These are phyloP conservation scores for Aspergillus coremiiformis DNA, from an alignment of 495 filamentous ascomycete genomes.

Conservation along the genomic window DNA sequence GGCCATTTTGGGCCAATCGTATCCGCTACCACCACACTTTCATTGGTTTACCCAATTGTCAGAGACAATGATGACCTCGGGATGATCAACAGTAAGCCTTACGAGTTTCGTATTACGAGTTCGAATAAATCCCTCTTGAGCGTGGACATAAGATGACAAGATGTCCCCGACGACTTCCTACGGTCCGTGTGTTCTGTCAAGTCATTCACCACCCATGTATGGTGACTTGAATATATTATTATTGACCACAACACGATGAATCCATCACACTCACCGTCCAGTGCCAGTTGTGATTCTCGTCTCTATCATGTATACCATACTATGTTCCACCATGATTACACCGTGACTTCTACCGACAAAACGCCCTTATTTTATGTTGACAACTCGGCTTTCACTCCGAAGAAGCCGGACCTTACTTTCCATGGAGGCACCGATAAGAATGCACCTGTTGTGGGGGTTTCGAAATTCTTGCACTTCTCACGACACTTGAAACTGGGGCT, in stretches of 20 bases:
- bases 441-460: constrained; percentile 21
- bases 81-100: constrained; percentile 4
- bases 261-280: not conserved
- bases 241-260: not conserved
- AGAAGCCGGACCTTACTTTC: constrained; percentile 30
- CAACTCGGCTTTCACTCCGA: constrained; percentile 20
- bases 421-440: constrained; percentile 22
- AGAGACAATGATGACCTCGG: not conserved
- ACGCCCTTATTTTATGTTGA: constrained; percentile 22
- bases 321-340: constrained; percentile 21
- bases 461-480: constrained; percentile 32
- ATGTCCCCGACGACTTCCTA: not conserved
- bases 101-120: not conserved
- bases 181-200: not conserved
- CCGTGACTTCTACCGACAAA: constrained; percentile 17
- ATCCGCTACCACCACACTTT: constrained; percentile 6
- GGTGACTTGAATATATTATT: too few species aligned
- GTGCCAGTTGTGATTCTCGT: not conserved
- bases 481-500: constrained; percentile 26
- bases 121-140: not conserved
- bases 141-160: not conserved
- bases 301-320: constrained; percentile 23
- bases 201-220: not conserved
- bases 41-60: constrained; percentile 6
- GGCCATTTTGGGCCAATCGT: constrained; percentile 10